A percentile compares a stretch with the other conserved stretches of the same genome.
Conservation (phyloP, 768 basidiomycete species). For the Leccinellum albellum region DNA sequence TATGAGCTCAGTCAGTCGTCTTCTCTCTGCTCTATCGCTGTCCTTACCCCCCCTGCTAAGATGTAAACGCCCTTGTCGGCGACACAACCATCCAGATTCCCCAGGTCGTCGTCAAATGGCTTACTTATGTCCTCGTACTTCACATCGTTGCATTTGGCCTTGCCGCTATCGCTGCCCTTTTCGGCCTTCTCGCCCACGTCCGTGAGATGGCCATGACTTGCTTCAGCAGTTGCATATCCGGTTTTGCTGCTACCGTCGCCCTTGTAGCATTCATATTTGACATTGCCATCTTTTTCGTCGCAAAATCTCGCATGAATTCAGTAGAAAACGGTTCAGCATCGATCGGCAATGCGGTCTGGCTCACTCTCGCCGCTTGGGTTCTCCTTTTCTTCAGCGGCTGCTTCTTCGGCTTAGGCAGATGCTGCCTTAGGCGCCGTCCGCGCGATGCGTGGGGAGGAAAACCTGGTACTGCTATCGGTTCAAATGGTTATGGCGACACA, state of each 20-base stretch:
- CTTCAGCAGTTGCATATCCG: constrained; percentile 75
- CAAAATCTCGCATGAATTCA: constrained; percentile 75
- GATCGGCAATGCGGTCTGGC: constrained; percentile 89
- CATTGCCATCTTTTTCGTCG: constrained; percentile 84
- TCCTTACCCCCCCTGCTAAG: constrained; percentile 37
- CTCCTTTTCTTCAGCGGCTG: constrained; percentile 89
- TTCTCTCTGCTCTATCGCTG: background rate
- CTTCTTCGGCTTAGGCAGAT: constrained; percentile 79
- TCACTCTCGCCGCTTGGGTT: constrained; percentile 83
- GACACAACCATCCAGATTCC: constrained; percentile 73
- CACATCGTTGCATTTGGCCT: constrained; percentile 84
- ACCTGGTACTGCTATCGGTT: constrained; percentile 26
- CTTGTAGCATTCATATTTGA: constrained; percentile 92
- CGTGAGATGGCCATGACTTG: constrained; percentile 84
- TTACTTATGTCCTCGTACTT: constrained; percentile 89
- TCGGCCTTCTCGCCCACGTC: constrained; percentile 86
- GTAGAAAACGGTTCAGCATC: constrained; percentile 70
- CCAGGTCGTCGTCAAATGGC: constrained; percentile 83
- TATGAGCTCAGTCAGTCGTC: constrained; percentile 75
- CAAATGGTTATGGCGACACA: constrained; percentile 35
- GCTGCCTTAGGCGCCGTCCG: constrained; percentile 65
- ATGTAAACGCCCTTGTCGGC: constrained; percentile 79
- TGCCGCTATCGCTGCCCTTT: constrained; percentile 66
- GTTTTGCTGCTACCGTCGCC: constrained; percentile 74
- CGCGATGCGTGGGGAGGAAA: constrained; percentile 39